These are phyloP conservation scores for Penicillium chermesinum DNA, from an alignment of 495 filamentous ascomycete genomes.

Conservation along the genomic window DNA sequence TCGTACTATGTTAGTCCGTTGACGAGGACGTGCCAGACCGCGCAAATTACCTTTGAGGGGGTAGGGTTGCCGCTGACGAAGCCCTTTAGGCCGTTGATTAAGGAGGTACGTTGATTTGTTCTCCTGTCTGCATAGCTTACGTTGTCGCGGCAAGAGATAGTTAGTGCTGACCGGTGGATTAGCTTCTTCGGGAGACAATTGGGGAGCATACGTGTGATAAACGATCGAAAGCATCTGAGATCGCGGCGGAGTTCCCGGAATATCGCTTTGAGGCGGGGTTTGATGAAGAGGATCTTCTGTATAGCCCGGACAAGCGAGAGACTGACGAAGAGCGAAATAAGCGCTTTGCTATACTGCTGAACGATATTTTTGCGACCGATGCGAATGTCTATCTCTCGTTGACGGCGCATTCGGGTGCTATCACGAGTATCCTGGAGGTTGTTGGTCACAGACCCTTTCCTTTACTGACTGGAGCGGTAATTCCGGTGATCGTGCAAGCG, in stretches of 20 bases:
- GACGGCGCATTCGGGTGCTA: constrained; percentile 70
- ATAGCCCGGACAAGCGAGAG: constrained; percentile 51
- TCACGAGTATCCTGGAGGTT: constrained; percentile 54
- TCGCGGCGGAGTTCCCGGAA: constrained; percentile 51
- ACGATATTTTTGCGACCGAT: constrained; percentile 60
- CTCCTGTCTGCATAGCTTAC: not conserved
- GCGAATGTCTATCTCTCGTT: constrained; percentile 59
- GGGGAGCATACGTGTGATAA: constrained; percentile 79
- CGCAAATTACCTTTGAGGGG: constrained; percentile 54
- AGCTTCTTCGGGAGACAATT: constrained; percentile 66
- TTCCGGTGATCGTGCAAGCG: constrained; percentile 63
- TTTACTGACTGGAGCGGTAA: constrained; percentile 63
- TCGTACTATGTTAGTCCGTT: constrained; percentile 72
- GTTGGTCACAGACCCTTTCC: constrained; percentile 61
- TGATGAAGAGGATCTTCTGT: constrained; percentile 56
- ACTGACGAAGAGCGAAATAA: constrained; percentile 49
- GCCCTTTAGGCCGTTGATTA: constrained; percentile 60
- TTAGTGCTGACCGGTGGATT: not conserved
- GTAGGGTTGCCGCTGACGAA: constrained; percentile 44
- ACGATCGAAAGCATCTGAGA: constrained; percentile 54
- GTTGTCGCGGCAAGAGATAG: not conserved
- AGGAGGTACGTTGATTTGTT: constrained; percentile 45
- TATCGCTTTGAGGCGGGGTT: constrained; percentile 63
- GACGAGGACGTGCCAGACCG: constrained; percentile 64
- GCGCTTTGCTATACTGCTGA: constrained; percentile 51